Evolutionary conservation across 495 filamentous ascomycete species (phyloP), one percentile per base, ranked within the genome.

Genomic region (Clohesyomyces aquaticus): DNA sequence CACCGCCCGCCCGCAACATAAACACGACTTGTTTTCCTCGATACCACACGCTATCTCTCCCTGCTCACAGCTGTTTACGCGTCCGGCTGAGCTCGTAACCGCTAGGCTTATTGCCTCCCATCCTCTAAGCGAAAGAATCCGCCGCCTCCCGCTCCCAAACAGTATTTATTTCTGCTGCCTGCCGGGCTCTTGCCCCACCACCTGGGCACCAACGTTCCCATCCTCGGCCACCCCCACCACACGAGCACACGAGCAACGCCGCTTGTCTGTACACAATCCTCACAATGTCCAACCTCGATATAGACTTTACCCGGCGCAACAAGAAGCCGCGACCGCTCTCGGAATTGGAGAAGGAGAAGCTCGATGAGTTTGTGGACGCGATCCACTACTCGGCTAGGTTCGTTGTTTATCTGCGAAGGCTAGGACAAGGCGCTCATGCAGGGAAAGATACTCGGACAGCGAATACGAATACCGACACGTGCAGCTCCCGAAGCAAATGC

Each of bases 361-460:
- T 98, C 45, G 90, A 96, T 26, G 93, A 98, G 73, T 98, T 91
- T 73, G 83, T 91, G 50, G 93, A 98, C 63, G 79, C 83, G 11
- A 98, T 98, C 64, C 91, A 96, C 76, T 98, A 98, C 76, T 98
- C 94, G 27, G 88, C 91, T 52, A 83, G 94, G 94, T 96, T 81
- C 35, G 83, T 68, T 60, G 43, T 49, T 42, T 50, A 45, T 19
- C 42, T 52, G 19, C 49, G 23, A 1, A 22, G 42, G 8, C 23
- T 4, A 19, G 27, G 32, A 23, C 1, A 22, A 12, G 29, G 10
- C n/a, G 55, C 49, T 61, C 52, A 62, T 35, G 4, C 11, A 25
- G 19, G 10, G 22, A 16, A 59, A 95, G 92, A 68, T 96, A 96
- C 74, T 88, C 84, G n/a, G 93, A 96, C 72, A 82, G 84, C 77